Percentiles rank a stretch among this genome's conserved stretches.
These are phyloP conservation scores for Backusella macrospora DNA, from an alignment of 192 early-diverging fungal species.

Conservation along the genomic window DNA sequence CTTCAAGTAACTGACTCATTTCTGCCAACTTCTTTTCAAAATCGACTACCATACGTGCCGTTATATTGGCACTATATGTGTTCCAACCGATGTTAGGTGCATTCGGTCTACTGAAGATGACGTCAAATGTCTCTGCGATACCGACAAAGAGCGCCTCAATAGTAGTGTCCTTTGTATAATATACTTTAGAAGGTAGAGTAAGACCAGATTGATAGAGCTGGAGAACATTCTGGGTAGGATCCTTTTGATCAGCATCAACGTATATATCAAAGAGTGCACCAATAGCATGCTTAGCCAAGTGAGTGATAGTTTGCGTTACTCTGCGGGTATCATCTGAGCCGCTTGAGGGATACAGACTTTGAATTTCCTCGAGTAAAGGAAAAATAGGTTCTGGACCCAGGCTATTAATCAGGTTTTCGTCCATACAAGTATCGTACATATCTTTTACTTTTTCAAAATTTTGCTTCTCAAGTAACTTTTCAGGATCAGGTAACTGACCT, in stretches of 20 bases:
- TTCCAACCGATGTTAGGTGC: slow-evolving; percentile 20
- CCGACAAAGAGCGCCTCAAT: slow-evolving; percentile 41
- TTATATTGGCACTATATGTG: slow-evolving; percentile 1
- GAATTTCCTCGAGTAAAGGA: slow-evolving; percentile 46
- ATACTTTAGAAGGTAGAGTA: slow-evolving; percentile 65
- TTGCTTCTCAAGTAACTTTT: slow-evolving; percentile 50
- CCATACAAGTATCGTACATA: slow-evolving; percentile 62
- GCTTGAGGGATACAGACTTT: slow-evolving; percentile 30
- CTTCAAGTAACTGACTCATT: slow-evolving; percentile 49
- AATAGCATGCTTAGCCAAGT: slow-evolving; percentile 22
- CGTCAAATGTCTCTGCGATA: slow-evolving; percentile 50
- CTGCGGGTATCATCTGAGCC: background rate
- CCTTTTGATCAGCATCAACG: slow-evolving; percentile 56
- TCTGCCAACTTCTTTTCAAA: slow-evolving; percentile 63
- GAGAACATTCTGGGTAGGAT: slow-evolving; percentile 59
- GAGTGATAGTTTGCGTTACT: slow-evolving; percentile 13
- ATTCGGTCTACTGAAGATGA: slow-evolving; percentile 28
- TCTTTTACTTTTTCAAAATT: slow-evolving; percentile 64
- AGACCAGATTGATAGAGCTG: slow-evolving; percentile 60
- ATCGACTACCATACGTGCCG: slow-evolving; percentile 59
- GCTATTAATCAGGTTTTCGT: slow-evolving; percentile 47
- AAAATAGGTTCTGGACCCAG: slow-evolving; percentile 49
- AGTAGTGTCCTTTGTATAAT: slow-evolving; percentile 58
- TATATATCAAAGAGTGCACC: slow-evolving; percentile 53
- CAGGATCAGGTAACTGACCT: slow-evolving; percentile 43